Percentiles rank a stretch among this genome's conserved stretches.
These are phyloP conservation scores for Mycena metata DNA, from an alignment of 768 basidiomycete genomes.

Conservation along the genomic window DNA sequence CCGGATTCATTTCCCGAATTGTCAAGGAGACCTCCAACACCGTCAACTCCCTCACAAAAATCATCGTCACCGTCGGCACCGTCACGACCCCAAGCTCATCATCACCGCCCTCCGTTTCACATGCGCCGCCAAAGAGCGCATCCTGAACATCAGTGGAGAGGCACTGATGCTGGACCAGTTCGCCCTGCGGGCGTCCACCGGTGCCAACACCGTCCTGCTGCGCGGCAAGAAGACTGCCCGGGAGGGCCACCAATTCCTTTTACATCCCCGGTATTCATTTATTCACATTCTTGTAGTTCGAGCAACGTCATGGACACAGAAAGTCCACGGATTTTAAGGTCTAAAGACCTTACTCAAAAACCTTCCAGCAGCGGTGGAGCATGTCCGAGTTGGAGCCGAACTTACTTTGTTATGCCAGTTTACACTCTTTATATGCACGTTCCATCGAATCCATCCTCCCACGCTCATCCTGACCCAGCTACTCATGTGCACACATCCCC, in stretches of 20 bases:
- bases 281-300: slow-evolving; percentile 71
- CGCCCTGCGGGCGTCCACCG: slow-evolving; percentile 93
- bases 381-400: slow-evolving; percentile 44
- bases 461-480: slow-evolving; percentile 27
- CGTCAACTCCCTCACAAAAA: slow-evolving; percentile 79
- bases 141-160: slow-evolving; percentile 96
- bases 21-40: slow-evolving; percentile 82
- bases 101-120: slow-evolving; percentile 98
- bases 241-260: slow-evolving; percentile 97
- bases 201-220: slow-evolving; percentile 93
- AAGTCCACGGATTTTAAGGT: slow-evolving; percentile 98
- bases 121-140: slow-evolving; percentile 91
- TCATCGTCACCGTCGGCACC: slow-evolving; percentile 90
- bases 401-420: slow-evolving; percentile 52
- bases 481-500: background rate
- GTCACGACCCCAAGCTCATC: slow-evolving; percentile 94
- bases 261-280: slow-evolving; percentile 60
- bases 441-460: slow-evolving; percentile 23
- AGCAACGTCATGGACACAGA: slow-evolving; percentile 98
- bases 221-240: slow-evolving; percentile 93
- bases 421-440: slow-evolving; percentile 35
- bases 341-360: slow-evolving; percentile 61
- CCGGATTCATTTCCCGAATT: slow-evolving; percentile 96
- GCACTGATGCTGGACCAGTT: slow-evolving; percentile 96
- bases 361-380: slow-evolving; percentile 40